Evolutionary conservation across 1,284 basidiomycete species (phyloP).

Genomic region (Caloboletus firmus): DNA sequence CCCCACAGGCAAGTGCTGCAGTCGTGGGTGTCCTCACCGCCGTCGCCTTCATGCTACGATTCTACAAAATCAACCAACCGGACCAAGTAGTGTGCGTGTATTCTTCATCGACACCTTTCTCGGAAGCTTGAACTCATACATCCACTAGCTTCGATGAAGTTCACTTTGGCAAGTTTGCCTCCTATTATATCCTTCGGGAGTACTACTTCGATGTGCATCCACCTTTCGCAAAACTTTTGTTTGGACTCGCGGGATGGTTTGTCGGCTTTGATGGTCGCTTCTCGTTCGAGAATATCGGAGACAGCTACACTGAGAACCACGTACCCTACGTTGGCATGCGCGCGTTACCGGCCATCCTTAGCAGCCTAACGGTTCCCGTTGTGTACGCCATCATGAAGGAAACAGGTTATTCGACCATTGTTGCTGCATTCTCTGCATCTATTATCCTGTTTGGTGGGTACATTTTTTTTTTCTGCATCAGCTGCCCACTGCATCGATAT

Average conservation of each 20-base stretch:
- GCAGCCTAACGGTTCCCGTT: slow-evolving; percentile 85
- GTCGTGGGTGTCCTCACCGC: slow-evolving; percentile 66
- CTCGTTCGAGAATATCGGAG: slow-evolving; percentile 93
- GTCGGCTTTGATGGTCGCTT: slow-evolving; percentile 96
- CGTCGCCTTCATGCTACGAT: slow-evolving; percentile 78
- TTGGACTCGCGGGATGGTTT: slow-evolving; percentile 92
- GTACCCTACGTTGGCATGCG: slow-evolving; percentile 96
- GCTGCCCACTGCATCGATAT: neutral
- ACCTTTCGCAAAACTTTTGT: slow-evolving; percentile 90
- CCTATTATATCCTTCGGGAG: slow-evolving; percentile 85
- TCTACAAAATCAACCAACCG: slow-evolving; percentile 93
- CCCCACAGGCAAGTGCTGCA: slow-evolving; percentile 54
- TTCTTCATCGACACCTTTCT: neutral
- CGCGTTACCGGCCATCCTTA: slow-evolving; percentile 87
- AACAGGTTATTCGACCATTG: slow-evolving; percentile 88
- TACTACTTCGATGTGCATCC: slow-evolving; percentile 99
- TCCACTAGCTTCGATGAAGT: slow-evolving; percentile 88
- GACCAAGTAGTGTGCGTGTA: slow-evolving; percentile 89
- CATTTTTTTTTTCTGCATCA: neutral
- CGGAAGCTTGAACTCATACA: neutral
- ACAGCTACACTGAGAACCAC: slow-evolving; percentile 82
- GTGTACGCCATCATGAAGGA: slow-evolving; percentile 98
- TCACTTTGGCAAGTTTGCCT: slow-evolving; percentile 94
- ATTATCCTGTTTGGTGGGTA: slow-evolving; percentile 84
- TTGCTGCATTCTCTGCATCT: slow-evolving; percentile 84